A percentile compares a stretch with the other conserved stretches of the same genome.
Evolutionary conservation across 805 yeast genomes (phyloP).

Genomic region (Nakazawaea molendinolei): DNA sequence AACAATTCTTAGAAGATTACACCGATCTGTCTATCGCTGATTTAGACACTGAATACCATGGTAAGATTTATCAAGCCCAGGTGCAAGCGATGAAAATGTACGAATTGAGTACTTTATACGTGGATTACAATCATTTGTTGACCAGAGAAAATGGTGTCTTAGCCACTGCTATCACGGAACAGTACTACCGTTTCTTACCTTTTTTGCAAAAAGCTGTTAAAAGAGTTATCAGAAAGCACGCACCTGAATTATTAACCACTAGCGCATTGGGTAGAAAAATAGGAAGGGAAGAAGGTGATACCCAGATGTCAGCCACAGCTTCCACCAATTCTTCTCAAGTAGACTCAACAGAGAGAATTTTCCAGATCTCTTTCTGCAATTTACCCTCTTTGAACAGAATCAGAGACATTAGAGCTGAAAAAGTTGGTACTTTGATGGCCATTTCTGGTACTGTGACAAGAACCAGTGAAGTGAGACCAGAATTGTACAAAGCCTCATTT

Average conservation of each 20-base stretch:
- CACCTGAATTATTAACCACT: constrained; percentile 59
- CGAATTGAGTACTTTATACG: constrained; percentile 72
- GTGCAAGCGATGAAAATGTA: constrained; percentile 72
- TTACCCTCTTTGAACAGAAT: constrained; percentile 77
- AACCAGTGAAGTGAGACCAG: constrained; percentile 95
- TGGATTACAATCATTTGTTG: constrained; percentile 76
- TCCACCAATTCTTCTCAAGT: constrained; percentile 38
- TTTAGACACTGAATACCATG: constrained; percentile 34
- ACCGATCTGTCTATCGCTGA: constrained; percentile 32
- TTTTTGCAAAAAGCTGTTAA: constrained; percentile 71
- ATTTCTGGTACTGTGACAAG: constrained; percentile 94
- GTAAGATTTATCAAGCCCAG: constrained; percentile 68
- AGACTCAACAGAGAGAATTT: constrained; percentile 60
- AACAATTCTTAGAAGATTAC: constrained; percentile 70
- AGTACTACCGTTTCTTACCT: constrained; percentile 89
- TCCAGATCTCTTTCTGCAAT: constrained; percentile 85
- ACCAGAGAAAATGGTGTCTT: constrained; percentile 78
- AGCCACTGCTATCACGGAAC: constrained; percentile 84
- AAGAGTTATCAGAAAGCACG: constrained; percentile 63
- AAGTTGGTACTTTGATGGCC: constrained; percentile 76
- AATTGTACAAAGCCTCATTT: constrained; percentile 78
- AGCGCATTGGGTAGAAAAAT: constrained; percentile 27
- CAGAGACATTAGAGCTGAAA: constrained; percentile 85
- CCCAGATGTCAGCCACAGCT: constrained; percentile 21
- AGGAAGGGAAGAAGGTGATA: constrained; percentile 27